A percentile compares a stretch with the other conserved stretches of the same genome.
Conservation (phyloP, 768 basidiomycete species). For the Dioszegia crocea region DNA sequence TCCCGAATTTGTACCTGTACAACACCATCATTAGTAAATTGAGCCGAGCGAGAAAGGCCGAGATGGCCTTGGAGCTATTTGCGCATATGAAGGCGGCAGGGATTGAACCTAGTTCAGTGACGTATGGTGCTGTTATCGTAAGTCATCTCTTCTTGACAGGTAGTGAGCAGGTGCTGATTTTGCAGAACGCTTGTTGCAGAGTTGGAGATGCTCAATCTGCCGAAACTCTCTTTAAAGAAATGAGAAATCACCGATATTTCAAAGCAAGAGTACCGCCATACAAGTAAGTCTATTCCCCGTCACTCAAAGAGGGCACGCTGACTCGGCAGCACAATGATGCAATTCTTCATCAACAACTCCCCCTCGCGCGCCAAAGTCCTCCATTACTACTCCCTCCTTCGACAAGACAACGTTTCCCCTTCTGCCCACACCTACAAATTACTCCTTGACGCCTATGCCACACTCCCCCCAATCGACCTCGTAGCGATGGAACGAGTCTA, state of each 20-base stretch:
- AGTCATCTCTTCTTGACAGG: constrained; percentile 17
- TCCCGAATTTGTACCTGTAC: constrained; percentile 81
- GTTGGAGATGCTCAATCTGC: constrained; percentile 83
- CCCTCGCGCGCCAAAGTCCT: constrained; percentile 75
- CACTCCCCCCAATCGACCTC: constrained; percentile 75
- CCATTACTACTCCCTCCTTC: constrained; percentile 67
- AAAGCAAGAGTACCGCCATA: constrained; percentile 87
- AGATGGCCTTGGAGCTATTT: constrained; percentile 81
- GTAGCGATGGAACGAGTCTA: constrained; percentile 69
- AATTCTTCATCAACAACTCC: constrained; percentile 84
- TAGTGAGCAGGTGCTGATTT: too few relatives aligned
- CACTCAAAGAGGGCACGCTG: constrained; percentile 4
- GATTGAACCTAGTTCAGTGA: constrained; percentile 72
- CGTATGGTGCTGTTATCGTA: constrained; percentile 84
- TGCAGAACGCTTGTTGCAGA: constrained; percentile 74
- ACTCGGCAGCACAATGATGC: constrained; percentile 69
- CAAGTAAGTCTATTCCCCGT: constrained; percentile 55
- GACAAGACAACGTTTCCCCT: constrained; percentile 61
- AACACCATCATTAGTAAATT: constrained; percentile 97
- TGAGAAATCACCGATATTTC: constrained; percentile 69
- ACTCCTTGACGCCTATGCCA: constrained; percentile 81
- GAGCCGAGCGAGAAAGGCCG: constrained; percentile 88
- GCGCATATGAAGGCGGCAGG: constrained; percentile 70
- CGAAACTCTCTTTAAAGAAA: constrained; percentile 77
- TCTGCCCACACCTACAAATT: constrained; percentile 96